These are phyloP conservation scores for Pythium chondricola DNA, from an alignment of 352 stramenopile species.

Conservation along the genomic window DNA sequence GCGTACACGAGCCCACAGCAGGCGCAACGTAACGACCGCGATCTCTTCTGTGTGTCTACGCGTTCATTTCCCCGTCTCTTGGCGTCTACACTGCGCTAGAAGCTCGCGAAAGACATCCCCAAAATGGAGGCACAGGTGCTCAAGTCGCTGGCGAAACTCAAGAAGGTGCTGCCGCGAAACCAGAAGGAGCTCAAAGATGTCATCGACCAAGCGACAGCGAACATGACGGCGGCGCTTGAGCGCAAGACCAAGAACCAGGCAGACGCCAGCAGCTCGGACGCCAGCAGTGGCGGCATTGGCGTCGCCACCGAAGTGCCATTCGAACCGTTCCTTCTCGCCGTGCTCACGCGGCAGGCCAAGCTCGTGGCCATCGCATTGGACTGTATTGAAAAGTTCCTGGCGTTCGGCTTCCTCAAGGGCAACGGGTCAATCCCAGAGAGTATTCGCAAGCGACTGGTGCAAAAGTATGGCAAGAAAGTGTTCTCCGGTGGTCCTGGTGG, in stretches of 20 bases:
- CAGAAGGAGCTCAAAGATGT: slow-evolving; percentile 71
- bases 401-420: slow-evolving; percentile 79
- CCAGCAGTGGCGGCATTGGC: slow-evolving; percentile 19
- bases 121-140: slow-evolving; percentile 70
- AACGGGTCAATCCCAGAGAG: slow-evolving; percentile 52
- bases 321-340: slow-evolving; percentile 67
- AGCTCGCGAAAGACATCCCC: too few relatives aligned
- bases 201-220: slow-evolving; percentile 46
- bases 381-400: slow-evolving; percentile 88
- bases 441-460: slow-evolving; percentile 55
- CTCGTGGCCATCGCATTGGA: slow-evolving; percentile 78
- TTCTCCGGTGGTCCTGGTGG: slow-evolving; percentile 7
- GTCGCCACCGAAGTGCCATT: slow-evolving; percentile 50
- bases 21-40: too few relatives aligned
- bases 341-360: slow-evolving; percentile 70
- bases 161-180: slow-evolving; percentile 63
- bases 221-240: slow-evolving; percentile 32
- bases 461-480: slow-evolving; percentile 35
- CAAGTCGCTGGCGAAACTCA: slow-evolving; percentile 72
- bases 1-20: too few relatives aligned
- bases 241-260: slow-evolving; percentile 19
- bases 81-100: too few relatives aligned
- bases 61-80: too few relatives aligned
- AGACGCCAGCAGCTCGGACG: not conserved
- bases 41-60: too few relatives aligned